Evolutionary conservation across 371 early-diverging fungal species (phyloP), one percentile per base, ranked within the genome.

Genomic region (Mucor circinelloides): DNA sequence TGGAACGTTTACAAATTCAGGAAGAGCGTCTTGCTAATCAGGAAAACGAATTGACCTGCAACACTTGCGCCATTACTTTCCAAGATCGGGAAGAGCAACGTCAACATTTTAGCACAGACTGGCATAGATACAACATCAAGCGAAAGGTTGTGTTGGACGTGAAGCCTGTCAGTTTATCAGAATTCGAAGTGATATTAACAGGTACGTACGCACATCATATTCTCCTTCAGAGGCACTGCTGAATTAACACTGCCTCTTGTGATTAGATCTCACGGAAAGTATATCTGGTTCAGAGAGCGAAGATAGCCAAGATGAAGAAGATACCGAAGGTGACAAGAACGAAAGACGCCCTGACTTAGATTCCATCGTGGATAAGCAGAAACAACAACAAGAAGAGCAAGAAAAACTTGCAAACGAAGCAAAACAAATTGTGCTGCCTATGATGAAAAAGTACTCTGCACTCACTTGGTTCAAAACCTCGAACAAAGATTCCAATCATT

Each of bases 61-160:
- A 89, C 28, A 87, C 94, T 9, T 99, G 99, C 80, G 91, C 94
- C 63, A 90, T 94, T 10, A 89, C 90, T 8, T 97, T 99, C 79
- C 77, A 85, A 63, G 73, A 77, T 19, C 90, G 96, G 9, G 93
- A 94, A 40, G 81, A 88, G 56, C 98, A 97, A 78, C 81, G 98
- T 44, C 81, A 82, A 17, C 99, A 99, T 76, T 95, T 95, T 79
- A 88, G 90, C 10, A 90, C 93, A 12, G 98, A 99, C 81, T 99
- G 98, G 98, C 99, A 98, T 76, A 81, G 97, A 34, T 99, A 98
- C 85, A 99, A 99, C 78, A 85, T 98, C 31, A 97, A 98, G 81
- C 87, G 97, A 63, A 96, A 94, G 71, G 90, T 96, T 21, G 96
- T 79, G 46, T 63, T 78, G 1, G 57, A 92, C 13, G 79, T 94